Base-by-base conservation (phyloP, 148 eudicot species). In the Talinum fruticosum region DNA sequence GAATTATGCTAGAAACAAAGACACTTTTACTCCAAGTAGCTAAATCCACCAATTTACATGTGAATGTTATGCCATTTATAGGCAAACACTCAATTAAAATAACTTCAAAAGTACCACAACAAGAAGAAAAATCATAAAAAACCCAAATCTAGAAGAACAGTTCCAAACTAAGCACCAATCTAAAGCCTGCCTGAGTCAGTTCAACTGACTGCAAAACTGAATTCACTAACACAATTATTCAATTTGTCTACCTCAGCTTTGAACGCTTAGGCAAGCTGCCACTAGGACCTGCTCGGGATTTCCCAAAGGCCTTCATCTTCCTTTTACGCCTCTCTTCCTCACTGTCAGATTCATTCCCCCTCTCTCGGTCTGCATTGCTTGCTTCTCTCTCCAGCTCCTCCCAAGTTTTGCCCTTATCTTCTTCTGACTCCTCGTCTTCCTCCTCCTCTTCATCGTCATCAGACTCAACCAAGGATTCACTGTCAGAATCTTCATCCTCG, bases 341-440 rank as follows among this genome's bases (percentile, higher is more conserved):
- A 8, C 97, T 93, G 80, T 96, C 99, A 8, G 94, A 91, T 66
- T 96, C 99, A 44, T 74, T 87, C 35, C 97, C 99, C 34, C 89
- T 86, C 86, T 91, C 97, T 66, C 89, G 83, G 64, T 96, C 99
- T 8, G 97, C 97, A 74, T 93, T 91, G 78, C 85, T 90, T 32
- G 99, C 99, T 88, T 96, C 99, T 84, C 92, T 89, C 86, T 96
- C 99, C 75, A 96, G 82, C 88, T 96, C 97, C 45, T 93, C 99
- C 99, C 99, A 93, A 2, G 94, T 88, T 82, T 87, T 91, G 7
- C 99, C 98, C 75, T 88, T 82, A 75, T 92, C 97, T 74, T 95
- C 99, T 83, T 91, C 97, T 2, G 82, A 80, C 2, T 83, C 92
- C 23, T 79, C 91, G 15, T 88, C 97, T 0, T 87, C 97, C 29